Conservation (phyloP, 2,329 filamentous ascomycete genomes). For the Aureobasidium subglaciale region DNA sequence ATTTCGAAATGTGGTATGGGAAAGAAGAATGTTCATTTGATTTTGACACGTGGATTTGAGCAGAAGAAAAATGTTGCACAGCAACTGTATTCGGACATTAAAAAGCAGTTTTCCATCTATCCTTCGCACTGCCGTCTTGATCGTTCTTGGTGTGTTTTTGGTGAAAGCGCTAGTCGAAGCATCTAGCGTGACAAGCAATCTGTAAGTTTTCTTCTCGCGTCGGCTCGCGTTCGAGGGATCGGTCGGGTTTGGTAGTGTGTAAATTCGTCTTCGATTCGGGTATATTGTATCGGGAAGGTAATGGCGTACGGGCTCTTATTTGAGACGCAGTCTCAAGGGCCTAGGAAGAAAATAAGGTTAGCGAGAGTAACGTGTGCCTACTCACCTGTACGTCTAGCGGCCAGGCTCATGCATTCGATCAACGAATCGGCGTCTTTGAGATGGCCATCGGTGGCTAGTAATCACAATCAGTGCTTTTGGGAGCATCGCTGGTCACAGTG, state of each 20-base stretch:
- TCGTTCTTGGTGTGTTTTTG: not conserved
- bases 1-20: too few species aligned
- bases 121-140: not conserved
- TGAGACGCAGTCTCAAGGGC: slow-evolving; percentile 9
- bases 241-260: not conserved
- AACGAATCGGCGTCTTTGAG: not conserved
- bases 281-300: not conserved
- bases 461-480: slow-evolving; percentile 6
- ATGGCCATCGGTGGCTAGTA: not conserved
- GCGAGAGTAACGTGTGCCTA: not conserved
- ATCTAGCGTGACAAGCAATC: too few species aligned
- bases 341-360: not conserved
- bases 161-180: too few species aligned
- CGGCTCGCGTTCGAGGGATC: not conserved
- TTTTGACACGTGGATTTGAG: not conserved
- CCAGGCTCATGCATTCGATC: not conserved
- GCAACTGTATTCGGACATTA: not conserved
- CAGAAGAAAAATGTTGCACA: not conserved
- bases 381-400: slow-evolving; percentile 12
- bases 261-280: not conserved
- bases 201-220: not conserved
- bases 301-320: slow-evolving; percentile 10
- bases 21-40: not conserved
- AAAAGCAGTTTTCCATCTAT: not conserved
- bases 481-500: not conserved